Base-by-base conservation (phyloP, 148 eudicot species). In the Euryodendron excelsum region DNA sequence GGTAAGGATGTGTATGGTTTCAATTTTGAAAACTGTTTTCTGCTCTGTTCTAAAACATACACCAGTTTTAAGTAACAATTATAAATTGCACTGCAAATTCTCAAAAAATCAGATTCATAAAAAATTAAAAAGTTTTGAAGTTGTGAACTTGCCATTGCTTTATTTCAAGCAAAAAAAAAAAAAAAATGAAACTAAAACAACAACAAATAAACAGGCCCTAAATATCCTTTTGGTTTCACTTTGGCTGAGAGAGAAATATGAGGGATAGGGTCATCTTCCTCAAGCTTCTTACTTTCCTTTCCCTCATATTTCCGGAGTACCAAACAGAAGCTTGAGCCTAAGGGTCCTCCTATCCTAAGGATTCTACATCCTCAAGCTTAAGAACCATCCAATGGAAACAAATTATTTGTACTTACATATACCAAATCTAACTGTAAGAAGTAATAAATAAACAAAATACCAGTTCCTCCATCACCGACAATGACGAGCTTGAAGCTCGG, bases 391-490 rank as follows among this genome's bases (percentile, higher is more conserved):
- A n/a, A 59, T 7, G 31, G 31, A 59, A 59, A 59, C 67, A 28
- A 62, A 6, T 3, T 31, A 10, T 62, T 62, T 15, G 17, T 0
- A 37, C 36, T 62, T 28, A 3, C 5, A 28, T 0, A 28, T 10
- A 62, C 1, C 0, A 4, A 27, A 33, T 17, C 12, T 9, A 44
- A 14, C 11, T 25, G 25, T 0, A 47, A 20, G 36, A 34, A 36
- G 6, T 5, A 34, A 36, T 30, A 47, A 18, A 47, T 14, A 69
- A 72, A 72, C 20, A 72, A 28, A 72, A 17, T 77, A 81, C 84
- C 84, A 48, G 84, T 81, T 47, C 84, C 84, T 30, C 84, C 84
- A 71, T 81, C 84, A 17, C 84, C 84, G 10, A 81, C 84, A 76
- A 81, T 69, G 27, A 81, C 84, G 39, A 81, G 84, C 80, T 81